Evolutionary conservation across 2,329 filamentous ascomycete genomes (phyloP).

Genomic region (Phialophora expanda): DNA sequence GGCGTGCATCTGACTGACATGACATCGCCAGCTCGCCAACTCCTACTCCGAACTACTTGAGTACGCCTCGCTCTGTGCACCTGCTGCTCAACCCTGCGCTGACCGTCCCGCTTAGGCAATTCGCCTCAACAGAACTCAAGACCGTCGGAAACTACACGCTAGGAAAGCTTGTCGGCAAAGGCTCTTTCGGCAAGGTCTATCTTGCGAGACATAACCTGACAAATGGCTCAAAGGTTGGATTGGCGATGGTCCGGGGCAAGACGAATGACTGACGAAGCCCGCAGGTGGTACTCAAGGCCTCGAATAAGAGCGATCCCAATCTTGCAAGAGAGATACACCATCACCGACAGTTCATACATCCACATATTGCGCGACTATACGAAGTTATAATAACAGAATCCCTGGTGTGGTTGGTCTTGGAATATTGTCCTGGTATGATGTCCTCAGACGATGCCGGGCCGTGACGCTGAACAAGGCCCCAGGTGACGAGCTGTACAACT

Average conservation of each 20-base stretch:
- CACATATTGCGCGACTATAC: constrained; percentile 94
- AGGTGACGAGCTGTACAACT: constrained; percentile 98
- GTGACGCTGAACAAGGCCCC: constrained; percentile 37
- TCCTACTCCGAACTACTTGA: constrained; percentile 96
- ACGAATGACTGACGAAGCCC: constrained; percentile 26
- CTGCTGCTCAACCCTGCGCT: constrained; percentile 26
- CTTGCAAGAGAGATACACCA: constrained; percentile 97
- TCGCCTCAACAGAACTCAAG: constrained; percentile 86
- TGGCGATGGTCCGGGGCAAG: neutral
- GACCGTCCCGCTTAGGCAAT: constrained; percentile 68
- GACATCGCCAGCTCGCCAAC: constrained; percentile 75
- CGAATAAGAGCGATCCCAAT: constrained; percentile 93
- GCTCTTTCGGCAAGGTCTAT: constrained; percentile 98
- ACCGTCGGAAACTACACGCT: constrained; percentile 94
- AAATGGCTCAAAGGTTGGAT: constrained; percentile 88
- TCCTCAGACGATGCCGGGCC: constrained; percentile 25
- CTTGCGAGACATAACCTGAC: constrained; percentile 95
- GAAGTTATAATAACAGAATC: constrained; percentile 97
- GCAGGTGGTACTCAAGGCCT: constrained; percentile 96
- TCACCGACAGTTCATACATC: constrained; percentile 95
- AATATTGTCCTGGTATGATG: constrained; percentile 86
- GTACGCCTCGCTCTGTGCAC: constrained; percentile 61
- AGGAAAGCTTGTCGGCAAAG: constrained; percentile 91
- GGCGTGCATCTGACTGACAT: constrained; percentile 31
- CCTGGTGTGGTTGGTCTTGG: constrained; percentile 93